Evolutionary conservation across 2,329 filamentous ascomycete genomes (phyloP).

Genomic region (Grosmannia huntii): DNA sequence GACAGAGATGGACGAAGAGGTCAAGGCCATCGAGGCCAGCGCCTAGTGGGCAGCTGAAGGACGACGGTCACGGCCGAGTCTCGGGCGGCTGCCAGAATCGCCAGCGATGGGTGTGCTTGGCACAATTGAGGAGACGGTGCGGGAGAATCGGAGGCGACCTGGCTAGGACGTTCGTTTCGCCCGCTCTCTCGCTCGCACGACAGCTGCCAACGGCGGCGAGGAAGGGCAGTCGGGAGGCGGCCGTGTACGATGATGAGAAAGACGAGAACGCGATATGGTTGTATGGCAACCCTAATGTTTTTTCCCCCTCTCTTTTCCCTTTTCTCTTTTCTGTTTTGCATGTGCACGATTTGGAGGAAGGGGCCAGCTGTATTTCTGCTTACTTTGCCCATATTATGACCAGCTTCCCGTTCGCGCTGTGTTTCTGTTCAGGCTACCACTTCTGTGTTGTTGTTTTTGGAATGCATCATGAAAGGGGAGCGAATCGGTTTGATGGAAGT

Average conservation of each 20-base stretch:
- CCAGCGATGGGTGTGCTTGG: slow-evolving; percentile 17
- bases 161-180: neutral
- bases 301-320: neutral
- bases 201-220: neutral
- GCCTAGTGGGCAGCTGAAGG: slow-evolving; percentile 19
- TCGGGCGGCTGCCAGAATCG: slow-evolving; percentile 12
- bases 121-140: slow-evolving; percentile 9
- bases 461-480: slow-evolving; percentile 1
- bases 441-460: neutral
- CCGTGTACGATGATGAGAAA: slow-evolving; percentile 7
- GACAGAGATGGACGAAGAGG: slow-evolving; percentile 36
- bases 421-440: neutral
- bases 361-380: neutral
- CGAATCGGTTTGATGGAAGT: slow-evolving; percentile 2
- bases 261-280: neutral
- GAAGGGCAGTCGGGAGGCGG: neutral
- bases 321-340: neutral
- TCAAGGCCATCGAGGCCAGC: slow-evolving; percentile 22
- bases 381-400: neutral
- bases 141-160: neutral
- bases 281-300: neutral
- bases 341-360: neutral
- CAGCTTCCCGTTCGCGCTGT: neutral
- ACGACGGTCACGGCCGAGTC: slow-evolving; percentile 7
- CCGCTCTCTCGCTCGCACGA: neutral